These are phyloP conservation scores for Boletus reticulatus DNA, from an alignment of 768 basidiomycete genomes.

Conservation along the genomic window DNA sequence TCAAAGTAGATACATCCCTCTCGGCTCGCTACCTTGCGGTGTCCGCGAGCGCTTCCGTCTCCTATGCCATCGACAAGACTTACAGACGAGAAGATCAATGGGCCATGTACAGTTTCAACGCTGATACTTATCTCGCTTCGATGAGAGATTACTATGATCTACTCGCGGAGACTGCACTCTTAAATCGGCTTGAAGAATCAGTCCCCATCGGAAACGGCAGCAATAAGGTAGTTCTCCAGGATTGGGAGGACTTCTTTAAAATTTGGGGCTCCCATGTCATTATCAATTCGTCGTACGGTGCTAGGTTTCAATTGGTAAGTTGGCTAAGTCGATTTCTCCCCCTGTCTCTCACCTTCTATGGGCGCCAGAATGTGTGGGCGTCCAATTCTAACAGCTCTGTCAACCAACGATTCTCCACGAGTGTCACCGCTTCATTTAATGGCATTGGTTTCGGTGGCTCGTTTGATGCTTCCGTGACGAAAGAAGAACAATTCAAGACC, in stretches of 20 bases:
- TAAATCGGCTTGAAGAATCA: background rate
- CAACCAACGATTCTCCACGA: no score
- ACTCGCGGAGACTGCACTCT: background rate
- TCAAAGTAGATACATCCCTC: background rate
- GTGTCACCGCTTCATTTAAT: no score
- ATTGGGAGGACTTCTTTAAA: slow-evolving; percentile 3
- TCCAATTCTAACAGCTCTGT: no score
- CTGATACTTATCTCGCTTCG: slow-evolving; percentile 8
- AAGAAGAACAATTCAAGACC: background rate
- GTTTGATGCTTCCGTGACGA: background rate
- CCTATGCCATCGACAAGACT: slow-evolving; percentile 11
- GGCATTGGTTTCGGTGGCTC: background rate
- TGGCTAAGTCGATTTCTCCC: no score
- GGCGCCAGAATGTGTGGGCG: slow-evolving; percentile 1
- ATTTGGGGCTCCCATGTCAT: slow-evolving; percentile 3
- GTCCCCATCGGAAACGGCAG: slow-evolving; percentile 2
- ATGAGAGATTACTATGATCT: slow-evolving; percentile 8
- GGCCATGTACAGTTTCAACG: slow-evolving; percentile 19
- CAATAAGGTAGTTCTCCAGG: background rate
- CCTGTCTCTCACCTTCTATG: no score
- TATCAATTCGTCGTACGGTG: background rate
- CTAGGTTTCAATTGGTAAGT: background rate
- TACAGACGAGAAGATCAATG: slow-evolving; percentile 12
- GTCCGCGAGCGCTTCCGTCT: slow-evolving; percentile 10
- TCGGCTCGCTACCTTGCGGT: slow-evolving; percentile 9